These are phyloP conservation scores for Phytopythium kandeliae DNA, from an alignment of 352 stramenopile genomes.

Conservation along the genomic window DNA sequence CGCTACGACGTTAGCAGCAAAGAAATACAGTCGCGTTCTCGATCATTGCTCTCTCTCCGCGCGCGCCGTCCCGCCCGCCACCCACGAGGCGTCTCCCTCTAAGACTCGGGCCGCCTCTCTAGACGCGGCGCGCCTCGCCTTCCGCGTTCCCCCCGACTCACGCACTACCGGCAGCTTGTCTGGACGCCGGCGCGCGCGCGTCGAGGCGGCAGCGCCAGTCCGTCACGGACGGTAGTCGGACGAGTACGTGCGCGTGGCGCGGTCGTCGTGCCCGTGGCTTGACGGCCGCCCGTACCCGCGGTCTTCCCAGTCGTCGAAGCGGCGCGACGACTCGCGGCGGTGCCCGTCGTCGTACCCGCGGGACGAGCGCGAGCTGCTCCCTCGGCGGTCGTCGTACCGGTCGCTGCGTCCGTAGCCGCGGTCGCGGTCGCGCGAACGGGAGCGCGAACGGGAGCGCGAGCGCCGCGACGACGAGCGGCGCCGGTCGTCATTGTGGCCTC, in stretches of 20 bases:
- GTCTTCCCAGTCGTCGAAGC: slow-evolving; percentile 28
- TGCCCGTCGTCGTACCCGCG: slow-evolving; percentile 12
- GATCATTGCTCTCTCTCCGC: neutral
- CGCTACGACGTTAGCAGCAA: no score
- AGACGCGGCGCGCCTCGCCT: no score
- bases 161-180: no score
- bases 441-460: slow-evolving; percentile 18
- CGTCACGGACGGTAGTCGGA: slow-evolving; percentile 36
- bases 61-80: neutral
- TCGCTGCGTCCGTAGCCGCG: slow-evolving; percentile 8
- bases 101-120: neutral
- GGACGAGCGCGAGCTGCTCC: slow-evolving; percentile 1
- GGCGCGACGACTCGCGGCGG: slow-evolving; percentile 12
- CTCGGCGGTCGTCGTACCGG: slow-evolving; percentile 9
- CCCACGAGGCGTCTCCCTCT: neutral
- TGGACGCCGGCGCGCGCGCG: no score
- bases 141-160: no score
- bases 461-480: slow-evolving; percentile 5
- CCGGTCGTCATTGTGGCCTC: slow-evolving; percentile 1
- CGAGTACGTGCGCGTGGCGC: slow-evolving; percentile 40
- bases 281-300: slow-evolving; percentile 34
- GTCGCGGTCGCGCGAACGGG: slow-evolving; percentile 15
- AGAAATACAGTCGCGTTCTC: no score
- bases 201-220: no score
- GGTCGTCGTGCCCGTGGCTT: slow-evolving; percentile 48